Evolutionary conservation across 257 asterid species (phyloP), one percentile per base, ranked within the genome.

Genomic region (Solanum rostratum): DNA sequence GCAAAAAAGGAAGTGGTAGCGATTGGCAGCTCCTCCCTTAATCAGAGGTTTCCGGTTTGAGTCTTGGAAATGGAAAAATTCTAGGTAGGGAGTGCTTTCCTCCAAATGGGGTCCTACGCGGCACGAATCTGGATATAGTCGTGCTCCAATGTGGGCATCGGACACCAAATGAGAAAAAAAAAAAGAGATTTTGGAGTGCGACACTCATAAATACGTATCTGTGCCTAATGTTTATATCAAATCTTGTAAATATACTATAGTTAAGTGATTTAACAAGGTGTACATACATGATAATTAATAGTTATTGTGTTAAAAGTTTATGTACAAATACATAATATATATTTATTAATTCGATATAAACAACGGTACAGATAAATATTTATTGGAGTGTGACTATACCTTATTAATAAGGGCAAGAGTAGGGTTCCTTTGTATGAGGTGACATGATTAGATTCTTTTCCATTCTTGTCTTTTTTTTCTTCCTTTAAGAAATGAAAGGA

Each of bases 281-380:
- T 66, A 3, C 7, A 30, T 66, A 7, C 7, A 66, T 66, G 16
- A 22, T 66, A 37, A 68, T 37, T 68, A 37, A 68, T 2, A 1
- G 18, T 68, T 0, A 1, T 18, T 18, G 8, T 18, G 2, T 30
- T 5, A 66, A 33, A 33, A 33, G 0, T 66, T 5, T 66, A 33
- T 7, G 0, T 66, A 30, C 0, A 66, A 16, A 19, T 1, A 18
- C 0, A 1, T 18, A 1, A 18, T 0, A 37, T 37, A 0, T 0
- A 33, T 68, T 33, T 33, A 68, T 16, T 33, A 16, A 0, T 18
- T 68, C 33, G 24, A 18, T 18, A 2, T 33, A 1, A 33, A 33
- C 2, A 65, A 0, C 0, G 1, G 3, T 7, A 2, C 0, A 0
- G 0, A n/a, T n/a, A n/a, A 57, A 3, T 65, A 29, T 29, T 20